These are phyloP conservation scores for Butyriboletus loyo DNA, from an alignment of 768 basidiomycete genomes.

Conservation along the genomic window DNA sequence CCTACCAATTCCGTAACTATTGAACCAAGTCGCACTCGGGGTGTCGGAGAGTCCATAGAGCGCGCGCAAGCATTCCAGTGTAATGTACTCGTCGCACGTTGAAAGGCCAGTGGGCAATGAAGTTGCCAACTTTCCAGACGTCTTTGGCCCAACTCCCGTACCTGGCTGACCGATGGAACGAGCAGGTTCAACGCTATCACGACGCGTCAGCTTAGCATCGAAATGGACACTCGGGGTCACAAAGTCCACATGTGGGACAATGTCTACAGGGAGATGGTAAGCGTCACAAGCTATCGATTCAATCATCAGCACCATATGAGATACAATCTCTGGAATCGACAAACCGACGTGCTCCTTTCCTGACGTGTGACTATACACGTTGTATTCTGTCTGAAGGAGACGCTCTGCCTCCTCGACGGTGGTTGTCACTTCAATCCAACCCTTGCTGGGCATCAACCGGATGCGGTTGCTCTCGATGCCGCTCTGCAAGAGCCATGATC, in stretches of 20 bases:
- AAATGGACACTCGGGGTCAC: slow-evolving; percentile 33
- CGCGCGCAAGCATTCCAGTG: slow-evolving; percentile 29
- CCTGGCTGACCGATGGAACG: slow-evolving; percentile 16
- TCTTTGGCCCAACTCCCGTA: slow-evolving; percentile 19
- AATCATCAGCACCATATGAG: neutral
- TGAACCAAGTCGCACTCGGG: slow-evolving; percentile 13
- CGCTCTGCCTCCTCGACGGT: slow-evolving; percentile 34
- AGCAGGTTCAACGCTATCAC: slow-evolving; percentile 10
- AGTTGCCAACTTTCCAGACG: slow-evolving; percentile 8
- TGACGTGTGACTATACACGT: slow-evolving; percentile 30
- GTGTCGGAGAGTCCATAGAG: slow-evolving; percentile 23
- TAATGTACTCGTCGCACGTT: slow-evolving; percentile 29
- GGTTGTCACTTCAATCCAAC: slow-evolving; percentile 28
- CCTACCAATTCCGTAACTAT: slow-evolving; percentile 32
- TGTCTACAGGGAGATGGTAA: slow-evolving; percentile 32
- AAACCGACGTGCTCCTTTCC: slow-evolving; percentile 28
- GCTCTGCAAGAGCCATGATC: slow-evolving; percentile 27
- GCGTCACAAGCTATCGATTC: slow-evolving; percentile 28
- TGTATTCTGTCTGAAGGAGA: slow-evolving; percentile 34
- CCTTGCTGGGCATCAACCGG: slow-evolving; percentile 16
- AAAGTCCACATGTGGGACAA: slow-evolving; percentile 33
- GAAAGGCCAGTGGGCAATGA: slow-evolving; percentile 8
- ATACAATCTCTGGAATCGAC: slow-evolving; percentile 8
- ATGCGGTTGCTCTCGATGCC: slow-evolving; percentile 25
- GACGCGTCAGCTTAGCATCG: slow-evolving; percentile 18